Evolutionary conservation across 345 rosid genomes (phyloP).

Genomic region (Lepidium didymum): DNA sequence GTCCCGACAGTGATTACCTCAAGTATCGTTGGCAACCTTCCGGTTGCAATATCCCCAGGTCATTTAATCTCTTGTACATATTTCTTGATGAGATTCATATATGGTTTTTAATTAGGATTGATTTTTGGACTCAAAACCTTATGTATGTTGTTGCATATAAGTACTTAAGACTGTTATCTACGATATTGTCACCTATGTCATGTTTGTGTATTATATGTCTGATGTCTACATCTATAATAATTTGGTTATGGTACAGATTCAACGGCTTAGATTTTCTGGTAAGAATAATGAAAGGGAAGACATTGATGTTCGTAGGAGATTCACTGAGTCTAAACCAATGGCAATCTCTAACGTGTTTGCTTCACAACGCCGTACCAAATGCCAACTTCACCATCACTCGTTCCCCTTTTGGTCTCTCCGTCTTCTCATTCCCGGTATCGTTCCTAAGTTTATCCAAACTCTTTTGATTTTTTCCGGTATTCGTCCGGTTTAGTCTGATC

Average conservation of each 20-base stretch:
- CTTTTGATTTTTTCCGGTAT: not conserved
- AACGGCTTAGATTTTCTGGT: constrained; percentile 44
- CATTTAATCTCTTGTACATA: not conserved
- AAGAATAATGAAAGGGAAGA: constrained; percentile 45
- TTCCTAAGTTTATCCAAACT: not conserved
- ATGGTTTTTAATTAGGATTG: not conserved
- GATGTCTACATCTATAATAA: not conserved
- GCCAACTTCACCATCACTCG: constrained; percentile 24
- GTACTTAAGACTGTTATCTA: not conserved
- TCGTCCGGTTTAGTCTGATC: not conserved
- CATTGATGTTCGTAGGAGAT: constrained; percentile 74
- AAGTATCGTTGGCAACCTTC: constrained; percentile 61
- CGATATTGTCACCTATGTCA: not conserved
- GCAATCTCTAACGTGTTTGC: constrained; percentile 89
- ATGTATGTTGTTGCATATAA: not conserved
- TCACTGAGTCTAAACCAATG: constrained; percentile 79
- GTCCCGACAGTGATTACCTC: constrained; percentile 53
- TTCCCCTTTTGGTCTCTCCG: constrained; percentile 43
- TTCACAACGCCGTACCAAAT: constrained; percentile 45
- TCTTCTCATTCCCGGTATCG: constrained; percentile 48
- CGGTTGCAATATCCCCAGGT: constrained; percentile 52
- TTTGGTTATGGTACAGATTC: constrained; percentile 34
- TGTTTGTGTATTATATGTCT: not conserved
- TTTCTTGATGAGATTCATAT: not conserved
- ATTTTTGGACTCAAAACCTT: not conserved